Base-by-base conservation (phyloP, 2,329 filamentous ascomycete species). In the Alternaria dauci region DNA sequence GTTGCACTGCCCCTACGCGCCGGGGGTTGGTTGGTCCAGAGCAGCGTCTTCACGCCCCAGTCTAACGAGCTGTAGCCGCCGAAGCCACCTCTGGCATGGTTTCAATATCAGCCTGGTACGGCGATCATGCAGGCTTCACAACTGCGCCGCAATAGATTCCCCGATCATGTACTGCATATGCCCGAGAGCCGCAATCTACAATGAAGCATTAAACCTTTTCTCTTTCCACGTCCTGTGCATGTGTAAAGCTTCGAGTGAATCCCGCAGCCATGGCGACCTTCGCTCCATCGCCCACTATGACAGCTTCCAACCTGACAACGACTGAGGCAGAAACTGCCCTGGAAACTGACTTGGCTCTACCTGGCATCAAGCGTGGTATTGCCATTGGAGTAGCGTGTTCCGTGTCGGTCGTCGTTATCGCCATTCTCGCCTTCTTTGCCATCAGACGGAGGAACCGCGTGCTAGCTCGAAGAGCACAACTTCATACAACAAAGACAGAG, bases 301-400 rank as follows among this genome's bases (percentile, higher is more conserved):
- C 28, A 44, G 20, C 41, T 14, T 53, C 25, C 8, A 28, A 36
- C 23, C 30, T 47, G 38, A 54, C 46, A 8, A 41, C 46, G 16
- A 58, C 34, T 16, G 23, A 30, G 52, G 39, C 36, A 43, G 50
- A 58, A 11, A 57, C 39, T 38, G 26, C 52, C 20, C 28, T 57
- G 25, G 44, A 62, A 25, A 52, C 55, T 7, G 50, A 62, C 16
- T 43, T 57, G 30, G 59, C 62, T 3, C 63, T 74, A n/a, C 71
- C 71, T 14, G 71, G 71, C 8, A 71, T 74, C 63, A 74, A 74
- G 50, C 68, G 71, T 28, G 71, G 71, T 20, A 73, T 74, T 25
- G 71, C 69, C 18, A 72, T 74, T 30, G 71, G 71, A 9, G 67
- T 73, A 20, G 70, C 68, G 8, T 67, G 67, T 25, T 73, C 66